Percentiles rank a stretch among this genome's conserved stretches.
Evolutionary conservation across 148 eudicot genomes (phyloP).

Genomic region (Polygonum aviculare): DNA sequence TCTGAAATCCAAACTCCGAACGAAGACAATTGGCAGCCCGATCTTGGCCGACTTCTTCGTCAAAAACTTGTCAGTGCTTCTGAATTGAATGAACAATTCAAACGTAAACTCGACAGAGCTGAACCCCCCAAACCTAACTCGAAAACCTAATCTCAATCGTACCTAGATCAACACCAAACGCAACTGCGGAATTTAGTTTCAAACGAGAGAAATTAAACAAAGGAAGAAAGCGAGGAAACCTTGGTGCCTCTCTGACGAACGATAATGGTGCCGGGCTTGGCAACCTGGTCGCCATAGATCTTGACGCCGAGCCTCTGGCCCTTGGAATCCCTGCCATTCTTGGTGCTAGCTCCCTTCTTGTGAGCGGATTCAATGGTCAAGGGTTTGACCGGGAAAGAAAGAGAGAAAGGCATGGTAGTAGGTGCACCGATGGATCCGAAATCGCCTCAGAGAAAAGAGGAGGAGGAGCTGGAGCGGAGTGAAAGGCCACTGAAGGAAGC

Average conservation of each 20-base stretch:
- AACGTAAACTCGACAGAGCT: background rate
- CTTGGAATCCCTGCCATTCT: too few species aligned
- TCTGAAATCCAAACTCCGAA: background rate
- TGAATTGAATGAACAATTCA: background rate
- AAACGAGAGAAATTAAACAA: background rate
- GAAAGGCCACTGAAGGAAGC: conserved; percentile 51
- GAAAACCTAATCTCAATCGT: background rate
- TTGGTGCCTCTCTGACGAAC: conserved; percentile 72
- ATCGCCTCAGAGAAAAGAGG: conserved; percentile 38
- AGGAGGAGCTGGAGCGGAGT: conserved; percentile 39
- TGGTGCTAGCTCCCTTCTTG: too few species aligned
- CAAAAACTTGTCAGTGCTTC: too few species aligned
- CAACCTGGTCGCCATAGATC: conserved; percentile 64
- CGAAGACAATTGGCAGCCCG: background rate
- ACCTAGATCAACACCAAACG: background rate
- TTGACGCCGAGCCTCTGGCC: conserved; percentile 74
- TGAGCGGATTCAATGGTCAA: conserved; percentile 60
- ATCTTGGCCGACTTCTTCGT: too few species aligned
- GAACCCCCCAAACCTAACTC: background rate
- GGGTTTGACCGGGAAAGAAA: conserved; percentile 36
- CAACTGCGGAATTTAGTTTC: background rate
- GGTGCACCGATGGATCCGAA: conserved; percentile 22
- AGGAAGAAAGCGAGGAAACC: conserved; percentile 19
- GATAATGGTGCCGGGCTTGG: conserved; percentile 71
- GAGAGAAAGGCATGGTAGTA: conserved; percentile 11